phyloP scores from a whole-genome alignment of 2,329 filamentous ascomycete genomes.

The Akanthomyces muscarius region DNA sequence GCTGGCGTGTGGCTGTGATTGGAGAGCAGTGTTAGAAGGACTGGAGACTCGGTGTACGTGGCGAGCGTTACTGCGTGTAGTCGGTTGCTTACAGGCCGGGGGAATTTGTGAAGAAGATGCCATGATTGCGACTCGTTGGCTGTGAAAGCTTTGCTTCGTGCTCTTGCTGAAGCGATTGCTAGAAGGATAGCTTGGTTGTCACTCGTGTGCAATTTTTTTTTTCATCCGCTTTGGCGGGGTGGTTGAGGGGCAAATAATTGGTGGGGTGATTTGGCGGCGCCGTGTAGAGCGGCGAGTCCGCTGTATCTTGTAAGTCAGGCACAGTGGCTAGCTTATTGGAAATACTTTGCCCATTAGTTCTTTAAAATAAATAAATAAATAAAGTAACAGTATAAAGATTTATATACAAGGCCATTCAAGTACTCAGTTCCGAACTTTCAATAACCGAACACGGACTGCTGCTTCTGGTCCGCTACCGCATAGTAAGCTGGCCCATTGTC shows the following conservation, averaged over 20 bases:
- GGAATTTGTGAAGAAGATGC: constrained; percentile 18
- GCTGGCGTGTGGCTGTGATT: constrained; percentile 50
- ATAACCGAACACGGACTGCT: too few relatives aligned
- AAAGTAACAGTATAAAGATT: neutral
- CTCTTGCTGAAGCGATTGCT: neutral
- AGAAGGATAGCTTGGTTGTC: constrained; percentile 11
- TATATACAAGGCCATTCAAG: too few relatives aligned
- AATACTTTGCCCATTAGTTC: too few relatives aligned
- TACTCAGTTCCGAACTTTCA: too few relatives aligned
- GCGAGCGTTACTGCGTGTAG: neutral
- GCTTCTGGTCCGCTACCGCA: too few relatives aligned
- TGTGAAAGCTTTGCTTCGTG: constrained; percentile 1
- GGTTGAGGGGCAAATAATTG: constrained; percentile 19
- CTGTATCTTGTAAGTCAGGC: neutral
- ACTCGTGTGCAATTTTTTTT: constrained; percentile 10
- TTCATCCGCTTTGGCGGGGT: constrained; percentile 16
- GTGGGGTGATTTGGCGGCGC: constrained; percentile 5
- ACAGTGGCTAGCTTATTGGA: neutral
- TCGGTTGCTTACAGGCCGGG: constrained; percentile 18
- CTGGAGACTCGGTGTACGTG: neutral
- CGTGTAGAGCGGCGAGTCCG: neutral
- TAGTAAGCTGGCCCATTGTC: neutral
- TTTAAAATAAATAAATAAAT: neutral
- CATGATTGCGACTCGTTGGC: constrained; percentile 15
- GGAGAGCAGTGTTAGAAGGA: constrained; percentile 10